Percentiles rank a stretch among this genome's conserved stretches.
These are phyloP conservation scores for Suillus brevipes DNA, from an alignment of 768 basidiomycete genomes.

Conservation along the genomic window DNA sequence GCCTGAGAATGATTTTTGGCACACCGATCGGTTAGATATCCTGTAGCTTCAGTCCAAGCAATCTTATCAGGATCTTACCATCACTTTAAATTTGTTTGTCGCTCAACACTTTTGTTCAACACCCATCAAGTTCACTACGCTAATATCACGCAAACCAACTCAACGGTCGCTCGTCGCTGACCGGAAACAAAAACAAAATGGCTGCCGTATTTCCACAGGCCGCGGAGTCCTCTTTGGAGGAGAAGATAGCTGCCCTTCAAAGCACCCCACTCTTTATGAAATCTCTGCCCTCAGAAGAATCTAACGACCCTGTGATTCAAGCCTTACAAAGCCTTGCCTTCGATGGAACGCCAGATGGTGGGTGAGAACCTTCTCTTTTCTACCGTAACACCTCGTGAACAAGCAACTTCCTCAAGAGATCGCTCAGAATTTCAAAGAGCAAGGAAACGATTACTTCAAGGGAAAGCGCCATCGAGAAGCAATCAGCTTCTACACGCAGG, in stretches of 20 bases:
- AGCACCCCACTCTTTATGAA: conserved; percentile 91
- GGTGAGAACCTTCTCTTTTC: conserved; percentile 34
- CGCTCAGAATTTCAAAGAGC: conserved; percentile 90
- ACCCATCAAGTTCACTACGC: background rate
- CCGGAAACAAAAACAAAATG: conserved; percentile 16
- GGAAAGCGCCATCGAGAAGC: conserved; percentile 88
- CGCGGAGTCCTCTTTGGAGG: conserved; percentile 24
- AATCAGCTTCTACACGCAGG: conserved; percentile 85
- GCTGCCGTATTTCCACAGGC: conserved; percentile 25
- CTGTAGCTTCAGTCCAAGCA: background rate
- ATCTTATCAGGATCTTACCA: conserved; percentile 15
- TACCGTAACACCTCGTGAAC: background rate
- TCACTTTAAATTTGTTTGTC: background rate
- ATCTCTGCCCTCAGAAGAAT: conserved; percentile 69
- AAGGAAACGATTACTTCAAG: conserved; percentile 93
- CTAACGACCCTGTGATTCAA: conserved; percentile 62
- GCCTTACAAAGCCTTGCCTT: conserved; percentile 85
- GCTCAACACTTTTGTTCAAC: background rate
- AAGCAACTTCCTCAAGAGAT: conserved; percentile 54
- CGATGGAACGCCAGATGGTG: conserved; percentile 94
- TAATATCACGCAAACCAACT: background rate
- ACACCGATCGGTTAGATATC: conserved; percentile 12
- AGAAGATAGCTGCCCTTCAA: conserved; percentile 51
- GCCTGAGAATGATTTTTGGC: background rate
- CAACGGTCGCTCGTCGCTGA: background rate